These are phyloP conservation scores for Fomitiporia mediterranea DNA, from an alignment of 1,284 basidiomycete species.

Conservation along the genomic window DNA sequence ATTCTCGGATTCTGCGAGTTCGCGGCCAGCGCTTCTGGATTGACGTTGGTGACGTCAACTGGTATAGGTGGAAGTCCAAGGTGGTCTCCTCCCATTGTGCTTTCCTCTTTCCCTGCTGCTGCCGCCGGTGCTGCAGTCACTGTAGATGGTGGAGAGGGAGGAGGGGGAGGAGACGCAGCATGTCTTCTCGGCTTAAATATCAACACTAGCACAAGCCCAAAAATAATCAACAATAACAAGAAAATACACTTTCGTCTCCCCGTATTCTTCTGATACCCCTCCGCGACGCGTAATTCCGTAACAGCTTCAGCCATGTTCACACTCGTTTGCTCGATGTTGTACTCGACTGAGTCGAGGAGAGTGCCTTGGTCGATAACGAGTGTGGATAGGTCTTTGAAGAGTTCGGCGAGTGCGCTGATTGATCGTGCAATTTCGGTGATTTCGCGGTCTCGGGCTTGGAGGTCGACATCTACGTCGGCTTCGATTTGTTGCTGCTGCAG, in stretches of 20 bases:
- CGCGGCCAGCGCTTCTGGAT: neutral
- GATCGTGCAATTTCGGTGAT: slow-evolving; percentile 90
- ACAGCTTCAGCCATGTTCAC: slow-evolving; percentile 81
- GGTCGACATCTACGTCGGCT: slow-evolving; percentile 32
- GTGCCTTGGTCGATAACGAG: slow-evolving; percentile 99
- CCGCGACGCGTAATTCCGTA: slow-evolving; percentile 79
- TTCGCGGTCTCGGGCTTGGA: slow-evolving; percentile 70
- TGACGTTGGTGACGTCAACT: neutral
- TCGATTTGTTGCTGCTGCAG: neutral
- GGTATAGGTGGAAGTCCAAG: neutral
- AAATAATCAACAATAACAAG: slow-evolving; percentile 84
- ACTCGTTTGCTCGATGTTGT: slow-evolving; percentile 92
- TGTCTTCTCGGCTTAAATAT: slow-evolving; percentile 73
- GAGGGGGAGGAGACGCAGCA: neutral
- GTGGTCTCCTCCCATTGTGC: neutral
- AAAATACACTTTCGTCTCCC: slow-evolving; percentile 92
- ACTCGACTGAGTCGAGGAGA: slow-evolving; percentile 93
- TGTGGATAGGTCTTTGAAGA: slow-evolving; percentile 91
- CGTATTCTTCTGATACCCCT: slow-evolving; percentile 88
- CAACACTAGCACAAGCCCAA: slow-evolving; percentile 76
- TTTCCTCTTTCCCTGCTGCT: neutral
- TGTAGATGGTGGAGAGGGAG: neutral
- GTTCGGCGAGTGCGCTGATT: slow-evolving; percentile 86
- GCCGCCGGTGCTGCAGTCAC: neutral
- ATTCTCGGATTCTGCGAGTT: no score